Base-by-base conservation (phyloP, 495 filamentous ascomycete species). In the Penicillium coprophilum region DNA sequence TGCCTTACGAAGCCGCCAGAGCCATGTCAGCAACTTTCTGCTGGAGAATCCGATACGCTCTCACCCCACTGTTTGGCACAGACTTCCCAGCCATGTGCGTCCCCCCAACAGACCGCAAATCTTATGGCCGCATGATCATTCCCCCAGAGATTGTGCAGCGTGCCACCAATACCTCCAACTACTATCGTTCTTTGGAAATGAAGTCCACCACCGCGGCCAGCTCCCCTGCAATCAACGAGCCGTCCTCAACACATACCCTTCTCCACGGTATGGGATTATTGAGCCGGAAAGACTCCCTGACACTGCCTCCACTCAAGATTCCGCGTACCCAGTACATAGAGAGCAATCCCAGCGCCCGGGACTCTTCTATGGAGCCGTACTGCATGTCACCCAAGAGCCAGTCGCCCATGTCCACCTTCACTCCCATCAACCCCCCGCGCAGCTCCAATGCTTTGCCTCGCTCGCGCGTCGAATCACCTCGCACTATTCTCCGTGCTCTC, bases 21-120 rank as follows among this genome's bases (percentile, higher is more conserved):
- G 90, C 89, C 17, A 75, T 97, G 28, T 90, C 91, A 59, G 80
- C 89, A 6, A 96, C 87, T 2, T 96, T 97, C 67, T 97, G 93
- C 76, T 85, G 85, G 68, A 73, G 82, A 13, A 96, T 98, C 61
- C 85, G 93, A 23, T 83, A 84, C 55, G 91, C 85, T 0, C 75
- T 98, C 43, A 94, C 92, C 10, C 92, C 92, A 15, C 73, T 98
- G 51, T 98, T 98, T 66, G 94, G 94, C 0, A 77, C 80, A 7
- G 80, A 85, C 52, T 97, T 98, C 69, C 85, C 89, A 3, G 71
- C 74, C 0, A 72, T 82, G 34, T 98, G 94, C 65, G 71, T 87
- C n/a, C 80, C 64, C 1, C 82, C 82, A 3, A 71, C 79, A 15
- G 75, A 84, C 47, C 68, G 82, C 7, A 75, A 78, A 1, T 74